A percentile compares a stretch with the other conserved stretches of the same genome.
These are phyloP conservation scores for Schizothecium vesticola DNA, from an alignment of 495 filamentous ascomycete genomes.

Conservation along the genomic window DNA sequence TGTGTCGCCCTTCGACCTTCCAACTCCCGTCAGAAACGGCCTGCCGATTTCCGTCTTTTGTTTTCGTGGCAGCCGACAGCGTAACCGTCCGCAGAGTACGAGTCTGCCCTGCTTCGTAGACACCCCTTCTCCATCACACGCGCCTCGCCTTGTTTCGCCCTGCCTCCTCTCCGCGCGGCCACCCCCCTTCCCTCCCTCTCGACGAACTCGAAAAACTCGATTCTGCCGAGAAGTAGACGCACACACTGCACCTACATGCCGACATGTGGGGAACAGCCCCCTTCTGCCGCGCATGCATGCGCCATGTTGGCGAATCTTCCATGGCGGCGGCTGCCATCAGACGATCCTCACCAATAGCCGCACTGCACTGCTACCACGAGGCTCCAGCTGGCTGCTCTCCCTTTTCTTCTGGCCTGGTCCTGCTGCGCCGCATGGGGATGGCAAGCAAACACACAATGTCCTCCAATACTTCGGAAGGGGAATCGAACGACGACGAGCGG, in stretches of 20 bases:
- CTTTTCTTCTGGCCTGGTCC: background rate
- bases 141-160: background rate
- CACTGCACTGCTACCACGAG: background rate
- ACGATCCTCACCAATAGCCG: background rate
- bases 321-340: background rate
- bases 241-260: background rate
- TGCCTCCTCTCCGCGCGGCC: background rate
- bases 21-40: background rate
- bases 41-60: background rate
- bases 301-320: background rate
- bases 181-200: background rate
- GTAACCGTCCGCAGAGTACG: background rate
- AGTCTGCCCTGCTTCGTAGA: background rate
- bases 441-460: background rate
- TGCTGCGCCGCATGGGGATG: background rate
- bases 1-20: background rate
- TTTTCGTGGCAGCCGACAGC: background rate
- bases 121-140: background rate
- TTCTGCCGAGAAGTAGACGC: background rate
- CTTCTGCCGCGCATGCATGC: background rate
- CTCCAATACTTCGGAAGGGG: background rate
- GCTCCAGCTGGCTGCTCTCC: background rate
- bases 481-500: background rate
- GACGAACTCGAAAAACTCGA: background rate
- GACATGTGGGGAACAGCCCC: slow-evolving; percentile 1